Evolutionary conservation across 148 eudicot species (phyloP).

Genomic region (Vaccinium macrocarpon): DNA sequence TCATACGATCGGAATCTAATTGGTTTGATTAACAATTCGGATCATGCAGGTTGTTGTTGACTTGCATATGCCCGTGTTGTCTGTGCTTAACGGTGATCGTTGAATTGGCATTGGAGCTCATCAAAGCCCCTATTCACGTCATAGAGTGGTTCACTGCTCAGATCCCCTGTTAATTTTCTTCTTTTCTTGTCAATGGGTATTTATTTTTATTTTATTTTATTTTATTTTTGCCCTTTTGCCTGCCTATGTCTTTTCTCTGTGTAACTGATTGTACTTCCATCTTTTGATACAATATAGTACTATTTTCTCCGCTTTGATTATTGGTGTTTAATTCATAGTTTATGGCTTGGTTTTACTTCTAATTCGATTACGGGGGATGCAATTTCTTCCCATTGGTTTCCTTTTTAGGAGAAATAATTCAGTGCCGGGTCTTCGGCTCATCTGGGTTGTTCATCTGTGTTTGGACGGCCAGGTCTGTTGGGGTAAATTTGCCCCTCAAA

Average conservation of each 20-base stretch:
- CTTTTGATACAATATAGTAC: background rate
- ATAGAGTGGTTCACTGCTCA: conserved; percentile 56
- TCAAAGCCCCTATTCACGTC: conserved; percentile 68
- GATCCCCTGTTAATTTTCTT: conserved; percentile 47
- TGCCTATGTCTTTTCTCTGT: background rate
- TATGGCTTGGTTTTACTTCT: background rate
- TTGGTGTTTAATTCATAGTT: background rate
- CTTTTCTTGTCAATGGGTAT: too few relatives aligned
- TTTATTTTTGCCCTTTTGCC: background rate
- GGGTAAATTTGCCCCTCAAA: too few relatives aligned
- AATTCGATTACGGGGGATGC: too few relatives aligned
- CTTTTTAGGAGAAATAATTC: too few relatives aligned
- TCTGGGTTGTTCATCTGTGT: too few relatives aligned
- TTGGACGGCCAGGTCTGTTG: too few relatives aligned
- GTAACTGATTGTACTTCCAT: background rate
- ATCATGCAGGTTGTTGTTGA: conserved; percentile 40
- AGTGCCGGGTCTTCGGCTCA: too few relatives aligned
- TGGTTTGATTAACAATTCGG: background rate
- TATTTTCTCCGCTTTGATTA: background rate
- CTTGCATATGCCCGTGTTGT: conserved; percentile 69
- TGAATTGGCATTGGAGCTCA: conserved; percentile 54
- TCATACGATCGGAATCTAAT: background rate
- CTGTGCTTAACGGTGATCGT: conserved; percentile 63
- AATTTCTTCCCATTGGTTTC: background rate
- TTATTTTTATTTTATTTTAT: background rate